phyloP scores from a whole-genome alignment of 2,329 filamentous ascomycete genomes.

The Apiospora saccharicola region DNA sequence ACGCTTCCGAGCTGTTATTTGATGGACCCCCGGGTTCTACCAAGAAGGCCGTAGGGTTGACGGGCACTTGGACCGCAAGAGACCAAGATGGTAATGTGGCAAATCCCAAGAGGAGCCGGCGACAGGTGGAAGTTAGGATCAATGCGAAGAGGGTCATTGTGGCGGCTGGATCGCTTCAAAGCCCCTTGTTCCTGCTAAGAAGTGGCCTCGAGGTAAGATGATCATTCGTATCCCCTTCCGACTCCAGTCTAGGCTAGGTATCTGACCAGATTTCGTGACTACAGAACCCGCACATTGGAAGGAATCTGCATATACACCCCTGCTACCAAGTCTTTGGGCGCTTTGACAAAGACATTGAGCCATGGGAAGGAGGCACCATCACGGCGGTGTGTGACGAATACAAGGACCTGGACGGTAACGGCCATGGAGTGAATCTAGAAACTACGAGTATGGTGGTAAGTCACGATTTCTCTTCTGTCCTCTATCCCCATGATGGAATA shows the following conservation, averaged over 20 bases:
- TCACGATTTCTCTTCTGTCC: constrained; percentile 17
- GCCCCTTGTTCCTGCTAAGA: constrained; percentile 76
- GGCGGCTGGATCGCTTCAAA: constrained; percentile 79
- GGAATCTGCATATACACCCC: constrained; percentile 84
- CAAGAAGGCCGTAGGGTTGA: constrained; percentile 72
- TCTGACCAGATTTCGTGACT: constrained; percentile 34
- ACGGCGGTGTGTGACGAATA: constrained; percentile 80
- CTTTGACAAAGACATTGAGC: constrained; percentile 74
- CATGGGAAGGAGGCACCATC: constrained; percentile 81
- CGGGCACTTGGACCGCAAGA: constrained; percentile 78
- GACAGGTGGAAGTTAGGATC: constrained; percentile 69
- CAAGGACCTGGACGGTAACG: constrained; percentile 80
- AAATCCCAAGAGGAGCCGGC: constrained; percentile 55
- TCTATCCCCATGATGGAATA: neutral
- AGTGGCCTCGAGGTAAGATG: constrained; percentile 74
- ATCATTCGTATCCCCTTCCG: constrained; percentile 22
- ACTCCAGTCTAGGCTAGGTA: no score
- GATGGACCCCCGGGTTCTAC: constrained; percentile 52
- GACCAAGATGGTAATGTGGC: constrained; percentile 67
- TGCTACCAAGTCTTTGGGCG: constrained; percentile 65
- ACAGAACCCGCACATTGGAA: constrained; percentile 80
- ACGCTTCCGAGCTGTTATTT: constrained; percentile 75
- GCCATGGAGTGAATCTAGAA: constrained; percentile 86
- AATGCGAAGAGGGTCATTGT: constrained; percentile 83
- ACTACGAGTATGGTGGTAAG: constrained; percentile 71